Evolutionary conservation across 2,329 filamentous ascomycete genomes (phyloP), one percentile per base, ranked within the genome.

Genomic region (Penicillium sp.): DNA sequence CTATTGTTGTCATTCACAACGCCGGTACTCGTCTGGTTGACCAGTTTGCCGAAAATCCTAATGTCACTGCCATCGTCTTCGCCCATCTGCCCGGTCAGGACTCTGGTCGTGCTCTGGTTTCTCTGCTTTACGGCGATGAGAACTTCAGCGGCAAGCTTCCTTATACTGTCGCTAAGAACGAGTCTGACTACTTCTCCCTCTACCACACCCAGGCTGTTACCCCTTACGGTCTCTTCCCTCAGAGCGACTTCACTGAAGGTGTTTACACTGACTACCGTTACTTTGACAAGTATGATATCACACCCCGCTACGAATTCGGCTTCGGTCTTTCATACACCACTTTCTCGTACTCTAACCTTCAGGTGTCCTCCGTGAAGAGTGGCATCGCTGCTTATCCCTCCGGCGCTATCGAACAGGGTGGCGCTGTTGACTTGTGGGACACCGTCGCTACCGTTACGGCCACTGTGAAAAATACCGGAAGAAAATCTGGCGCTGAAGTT

Each of bases 1-100:
- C 91, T 8, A 89, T 96, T 58, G 90, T 96, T n/a, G 86, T 96
- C 53, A 88, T 97, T 55, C 93, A 97, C 77, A 91, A 89, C 1
- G 84, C 88, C 7, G 93, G 93, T 0, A 86, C 92, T 1, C 89
- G 93, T 3, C 77, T 95, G 1, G 77, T 96, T 11, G 85, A 87
- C 13, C 85, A 89, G 31, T 79, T 76, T 68, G 69, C 73, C n/a
- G 68, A 77, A 42, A 72, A 88, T 65, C 82, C 84, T 3, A 90
- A 89, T 66, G 83, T 92, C 57, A 89, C 87, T 49, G 88, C 87
- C 31, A 86, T 92, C 55, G 78, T 92, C 13, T 91, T 87, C 81
- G 88, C 88, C 29, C 88, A 88, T 64, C 79, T 91, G 23, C 88
- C 88, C 0, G 88, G 88, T 23, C 85, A 91, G 68, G 86, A 92